Percentiles rank a stretch among this genome's conserved stretches.
Evolutionary conservation across 306 rosid species (phyloP).

Genomic region (Dryas alaskensis): DNA sequence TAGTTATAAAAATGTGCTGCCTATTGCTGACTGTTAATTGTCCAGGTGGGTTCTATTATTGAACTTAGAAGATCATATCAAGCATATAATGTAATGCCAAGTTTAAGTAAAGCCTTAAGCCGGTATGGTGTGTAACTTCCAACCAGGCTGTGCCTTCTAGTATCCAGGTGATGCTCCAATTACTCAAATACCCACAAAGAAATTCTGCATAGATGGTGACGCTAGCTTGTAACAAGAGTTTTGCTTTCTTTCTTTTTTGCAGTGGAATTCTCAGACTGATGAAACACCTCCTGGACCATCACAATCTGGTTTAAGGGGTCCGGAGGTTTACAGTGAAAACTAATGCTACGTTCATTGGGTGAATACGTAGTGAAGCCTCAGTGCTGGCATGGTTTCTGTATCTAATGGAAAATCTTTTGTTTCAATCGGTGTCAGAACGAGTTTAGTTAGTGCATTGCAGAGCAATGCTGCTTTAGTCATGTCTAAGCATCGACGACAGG

Average conservation of each 20-base stretch:
- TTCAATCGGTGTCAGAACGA: not conserved
- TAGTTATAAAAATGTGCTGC: too few relatives aligned
- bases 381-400: not conserved
- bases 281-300: not conserved
- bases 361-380: not conserved
- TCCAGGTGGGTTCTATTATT: slow-evolving; percentile 95
- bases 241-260: not conserved
- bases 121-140: slow-evolving; percentile 75
- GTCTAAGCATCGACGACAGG: not conserved
- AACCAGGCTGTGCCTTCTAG: slow-evolving; percentile 19
- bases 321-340: not conserved
- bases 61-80: slow-evolving; percentile 97
- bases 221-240: not conserved
- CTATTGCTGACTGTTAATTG: not conserved
- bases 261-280: not conserved
- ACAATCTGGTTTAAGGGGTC: not conserved
- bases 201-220: not conserved
- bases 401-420: not conserved
- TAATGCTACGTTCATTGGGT: too few relatives aligned
- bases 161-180: not conserved
- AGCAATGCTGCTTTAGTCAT: not conserved
- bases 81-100: slow-evolving; percentile 96
- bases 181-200: not conserved
- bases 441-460: not conserved
- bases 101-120: slow-evolving; percentile 84